Base-by-base conservation (phyloP, 192 early-diverging fungal genomes). In the Podila horticola region DNA sequence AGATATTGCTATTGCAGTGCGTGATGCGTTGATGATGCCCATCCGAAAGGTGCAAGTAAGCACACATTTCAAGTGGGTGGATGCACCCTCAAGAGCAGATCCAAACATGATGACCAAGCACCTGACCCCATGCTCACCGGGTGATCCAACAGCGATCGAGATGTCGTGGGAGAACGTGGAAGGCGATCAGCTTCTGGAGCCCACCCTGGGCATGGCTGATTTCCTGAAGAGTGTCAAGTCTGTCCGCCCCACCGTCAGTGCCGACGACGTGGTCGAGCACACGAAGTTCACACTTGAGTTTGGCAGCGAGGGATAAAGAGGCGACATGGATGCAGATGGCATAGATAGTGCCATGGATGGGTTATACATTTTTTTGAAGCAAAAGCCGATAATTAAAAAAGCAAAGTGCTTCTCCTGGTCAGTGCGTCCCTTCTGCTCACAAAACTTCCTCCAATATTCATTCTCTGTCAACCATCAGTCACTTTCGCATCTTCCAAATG, bases 21-120 rank as follows among this genome's bases (percentile, higher is more conserved):
- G 96, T 5, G 98, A 99, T 84, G 98, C 98, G 10, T 84, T 99
- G 74, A 98, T 98, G 96, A 93, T 96, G 86, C 98, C 97, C 11
- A 92, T 99, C 48, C 90, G 97, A 33, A 98, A 98, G 79, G 97
- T 99, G 5, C 98, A 98, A 82, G 83, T 88, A 66, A 94, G 96
- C 31, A 98, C 95, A 36, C 96, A 97, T 79, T 98, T 97, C 82
- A 94, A 94, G 83, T 85, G 88, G 75, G 93, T 90, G 17, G 79
- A 84, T 62, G 92, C 90, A 58, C 90, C 90, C 29, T 88, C 86
- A 64, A 79, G 90, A 52, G 67, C 81, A 12, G 86, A 94, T 57
- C 87, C 86, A 3, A 45, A 38, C 2, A 72, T 83, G 63, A 84
- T 85, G n/a, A 88, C 72, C 26, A 69, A 85, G 45, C 89, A 93